Conservation (phyloP, 345 rosid genomes). For the Acer yangbiense region DNA sequence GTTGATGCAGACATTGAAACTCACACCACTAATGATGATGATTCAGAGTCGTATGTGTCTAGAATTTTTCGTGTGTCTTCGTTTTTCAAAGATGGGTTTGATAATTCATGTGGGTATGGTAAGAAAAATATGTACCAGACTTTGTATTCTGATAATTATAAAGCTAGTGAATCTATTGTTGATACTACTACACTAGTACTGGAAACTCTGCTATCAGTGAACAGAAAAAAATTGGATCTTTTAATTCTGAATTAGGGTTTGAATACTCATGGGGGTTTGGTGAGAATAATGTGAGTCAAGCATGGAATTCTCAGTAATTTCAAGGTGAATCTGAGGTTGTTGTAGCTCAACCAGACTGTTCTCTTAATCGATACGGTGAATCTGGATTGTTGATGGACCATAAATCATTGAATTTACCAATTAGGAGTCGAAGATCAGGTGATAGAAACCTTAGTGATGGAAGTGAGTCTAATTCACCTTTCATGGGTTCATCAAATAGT, state of each 20-base stretch:
- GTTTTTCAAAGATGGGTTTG: constrained; percentile 62
- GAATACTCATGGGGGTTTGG: constrained; percentile 28
- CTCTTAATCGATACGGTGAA: constrained; percentile 33
- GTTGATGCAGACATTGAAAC: constrained; percentile 35
- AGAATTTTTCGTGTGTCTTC: constrained; percentile 48
- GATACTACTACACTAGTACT: not conserved
- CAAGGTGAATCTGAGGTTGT: constrained; percentile 56
- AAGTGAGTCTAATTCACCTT: constrained; percentile 37
- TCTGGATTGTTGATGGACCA: constrained; percentile 19
- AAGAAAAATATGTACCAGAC: constrained; percentile 27
- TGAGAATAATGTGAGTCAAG: constrained; percentile 39
- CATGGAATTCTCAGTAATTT: constrained; percentile 68
- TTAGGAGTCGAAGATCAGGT: constrained; percentile 66
- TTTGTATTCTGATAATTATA: constrained; percentile 20
- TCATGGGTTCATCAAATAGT: constrained; percentile 22
- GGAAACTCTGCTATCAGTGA: constrained; percentile 18
- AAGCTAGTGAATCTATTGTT: constrained; percentile 17
- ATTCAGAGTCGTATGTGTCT: constrained; percentile 50
- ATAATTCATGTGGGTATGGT: constrained; percentile 39
- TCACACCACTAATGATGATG: constrained; percentile 28
- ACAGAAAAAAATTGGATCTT: constrained; percentile 25
- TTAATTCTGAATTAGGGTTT: constrained; percentile 30
- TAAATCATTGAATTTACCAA: constrained; percentile 74
- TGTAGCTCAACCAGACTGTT: constrained; percentile 52
- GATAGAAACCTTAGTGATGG: constrained; percentile 28